A percentile compares a stretch with the other conserved stretches of the same genome.
Evolutionary conservation across 345 rosid genomes (phyloP).

Genomic region (Brassica juncea): DNA sequence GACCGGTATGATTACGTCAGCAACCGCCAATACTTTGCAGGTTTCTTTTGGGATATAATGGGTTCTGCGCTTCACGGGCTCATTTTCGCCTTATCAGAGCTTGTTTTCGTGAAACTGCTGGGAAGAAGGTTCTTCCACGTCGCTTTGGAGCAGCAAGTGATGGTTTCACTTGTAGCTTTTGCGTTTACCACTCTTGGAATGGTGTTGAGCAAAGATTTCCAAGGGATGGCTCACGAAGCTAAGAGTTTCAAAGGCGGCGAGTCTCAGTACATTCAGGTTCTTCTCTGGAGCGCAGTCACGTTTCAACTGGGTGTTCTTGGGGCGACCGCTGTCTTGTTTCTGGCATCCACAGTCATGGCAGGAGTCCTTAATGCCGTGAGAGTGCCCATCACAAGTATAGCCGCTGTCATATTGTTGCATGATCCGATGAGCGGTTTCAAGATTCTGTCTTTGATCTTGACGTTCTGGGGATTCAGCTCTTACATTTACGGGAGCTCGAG

Average conservation of each 20-base stretch:
- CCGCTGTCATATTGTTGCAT: constrained; percentile 70
- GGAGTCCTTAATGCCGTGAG: constrained; percentile 88
- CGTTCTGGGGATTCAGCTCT: constrained; percentile 81
- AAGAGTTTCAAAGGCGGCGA: constrained; percentile 55
- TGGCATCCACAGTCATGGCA: constrained; percentile 76
- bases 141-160: constrained; percentile 80
- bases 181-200: constrained; percentile 70
- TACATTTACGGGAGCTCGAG: constrained; percentile 70
- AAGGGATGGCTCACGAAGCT: constrained; percentile 54
- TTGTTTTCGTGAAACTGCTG: constrained; percentile 62
- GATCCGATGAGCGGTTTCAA: constrained; percentile 93
- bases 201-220: constrained; percentile 53
- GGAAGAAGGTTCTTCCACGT: constrained; percentile 84
- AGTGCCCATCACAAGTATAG: constrained; percentile 77
- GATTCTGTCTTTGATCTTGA: constrained; percentile 71
- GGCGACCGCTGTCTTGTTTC: constrained; percentile 63
- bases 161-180: constrained; percentile 72
- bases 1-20: constrained; percentile 57
- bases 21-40: constrained; percentile 59
- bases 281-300: constrained; percentile 65
- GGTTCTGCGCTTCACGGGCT: constrained; percentile 90
- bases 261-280: constrained; percentile 50
- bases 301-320: constrained; percentile 81
- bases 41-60: constrained; percentile 75
- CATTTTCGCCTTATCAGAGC: constrained; percentile 82